Conservation (phyloP, 1,139 yeast genomes). For the Arxiozyma telluris region DNA sequence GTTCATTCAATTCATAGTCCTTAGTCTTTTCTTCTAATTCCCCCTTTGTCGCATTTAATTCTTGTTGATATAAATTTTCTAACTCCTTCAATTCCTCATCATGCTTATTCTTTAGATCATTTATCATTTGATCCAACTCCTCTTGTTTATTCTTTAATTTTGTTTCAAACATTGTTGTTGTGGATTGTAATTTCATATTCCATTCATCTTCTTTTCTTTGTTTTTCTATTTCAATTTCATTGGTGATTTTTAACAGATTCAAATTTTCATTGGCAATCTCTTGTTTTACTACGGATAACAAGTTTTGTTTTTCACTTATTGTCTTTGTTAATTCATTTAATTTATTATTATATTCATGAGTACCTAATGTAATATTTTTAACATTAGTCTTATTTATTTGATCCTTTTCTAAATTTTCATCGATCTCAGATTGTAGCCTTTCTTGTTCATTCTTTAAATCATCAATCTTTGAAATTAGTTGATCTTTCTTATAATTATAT, state of each 20-base stretch:
- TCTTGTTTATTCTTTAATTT: slow-evolving; percentile 20
- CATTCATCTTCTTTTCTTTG: slow-evolving; percentile 22
- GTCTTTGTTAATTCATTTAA: slow-evolving; percentile 19
- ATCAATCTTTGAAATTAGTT: slow-evolving; percentile 18
- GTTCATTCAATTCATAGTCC: slow-evolving; percentile 1
- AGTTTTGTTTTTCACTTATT: slow-evolving; percentile 15
- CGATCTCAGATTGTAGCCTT: slow-evolving; percentile 17
- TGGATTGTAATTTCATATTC: slow-evolving; percentile 22
- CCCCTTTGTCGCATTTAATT: slow-evolving; percentile 3
- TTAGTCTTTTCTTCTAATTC: slow-evolving; percentile 4
- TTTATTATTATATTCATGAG: slow-evolving; percentile 21
- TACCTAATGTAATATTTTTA: slow-evolving; percentile 17
- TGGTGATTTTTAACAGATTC: slow-evolving; percentile 21
- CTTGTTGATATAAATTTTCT: slow-evolving; percentile 14
- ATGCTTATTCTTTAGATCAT: slow-evolving; percentile 16
- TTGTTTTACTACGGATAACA: slow-evolving; percentile 23
- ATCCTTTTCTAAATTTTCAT: slow-evolving; percentile 11
- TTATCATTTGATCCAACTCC: slow-evolving; percentile 18
- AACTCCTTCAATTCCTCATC: slow-evolving; percentile 18
- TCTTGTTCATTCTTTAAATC: slow-evolving; percentile 15
- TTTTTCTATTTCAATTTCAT: slow-evolving; percentile 23
- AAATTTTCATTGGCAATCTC: slow-evolving; percentile 25
- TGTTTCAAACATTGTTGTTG: slow-evolving; percentile 20
- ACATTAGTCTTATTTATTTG: slow-evolving; percentile 21
- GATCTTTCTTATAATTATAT: slow-evolving; percentile 16